Conservation (phyloP, 164 flowering plant genomes). For the Euptelea pleiosperma region DNA sequence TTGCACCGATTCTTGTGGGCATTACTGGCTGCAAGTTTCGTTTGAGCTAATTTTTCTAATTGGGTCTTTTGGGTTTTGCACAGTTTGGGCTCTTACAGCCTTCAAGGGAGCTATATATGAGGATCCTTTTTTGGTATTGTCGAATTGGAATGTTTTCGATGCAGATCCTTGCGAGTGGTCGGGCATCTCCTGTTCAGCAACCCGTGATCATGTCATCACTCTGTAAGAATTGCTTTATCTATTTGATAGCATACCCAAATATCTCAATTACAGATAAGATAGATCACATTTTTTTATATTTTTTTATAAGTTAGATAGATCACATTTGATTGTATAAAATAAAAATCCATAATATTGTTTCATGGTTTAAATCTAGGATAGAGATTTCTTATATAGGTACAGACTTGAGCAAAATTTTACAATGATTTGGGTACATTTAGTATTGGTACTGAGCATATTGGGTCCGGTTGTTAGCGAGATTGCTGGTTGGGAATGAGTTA, state of each 20-base stretch:
- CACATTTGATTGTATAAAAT: too few relatives aligned
- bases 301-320: too few relatives aligned
- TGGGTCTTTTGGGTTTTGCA: not conserved
- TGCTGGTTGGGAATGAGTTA: too few relatives aligned
- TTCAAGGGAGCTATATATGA: conserved; percentile 24
- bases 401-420: not conserved
- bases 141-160: conserved; percentile 21
- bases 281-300: conserved; percentile 1
- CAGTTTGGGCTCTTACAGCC: conserved; percentile 19
- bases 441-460: too few relatives aligned
- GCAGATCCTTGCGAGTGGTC: conserved; percentile 25
- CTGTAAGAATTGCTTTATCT: conserved; percentile 14
- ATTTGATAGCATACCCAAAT: not conserved
- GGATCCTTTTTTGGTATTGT: conserved; percentile 19
- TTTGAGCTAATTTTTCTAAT: not conserved
- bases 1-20: not conserved
- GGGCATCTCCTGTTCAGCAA: conserved; percentile 14
- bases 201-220: conserved; percentile 12
- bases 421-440: not conserved
- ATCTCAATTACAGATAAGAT: not conserved
- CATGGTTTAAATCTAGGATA: not conserved
- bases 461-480: not conserved
- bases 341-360: not conserved
- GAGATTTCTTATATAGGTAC: not conserved
- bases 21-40: not conserved